Percentiles rank a stretch among this genome's conserved stretches.
Conservation (phyloP, 176 grass and related monocot species). For the Cocos nucifera region DNA sequence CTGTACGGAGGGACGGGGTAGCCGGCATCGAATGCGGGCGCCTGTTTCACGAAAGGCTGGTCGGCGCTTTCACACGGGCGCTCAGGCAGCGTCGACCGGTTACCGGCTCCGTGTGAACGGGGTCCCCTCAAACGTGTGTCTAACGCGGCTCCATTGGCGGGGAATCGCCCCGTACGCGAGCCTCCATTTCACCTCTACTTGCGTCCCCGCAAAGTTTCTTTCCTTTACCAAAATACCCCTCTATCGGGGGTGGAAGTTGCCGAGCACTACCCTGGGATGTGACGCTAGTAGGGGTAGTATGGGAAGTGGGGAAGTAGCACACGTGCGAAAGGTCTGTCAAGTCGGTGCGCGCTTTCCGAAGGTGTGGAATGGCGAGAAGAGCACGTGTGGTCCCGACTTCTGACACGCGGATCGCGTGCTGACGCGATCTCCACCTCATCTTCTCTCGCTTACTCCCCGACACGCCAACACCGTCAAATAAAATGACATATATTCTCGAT, state of each 20-base stretch:
- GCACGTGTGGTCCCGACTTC: slow-evolving; percentile 1
- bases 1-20: too few relatives aligned
- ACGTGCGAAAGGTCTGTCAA: not conserved
- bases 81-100: not conserved
- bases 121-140: not conserved
- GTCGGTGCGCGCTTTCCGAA: too few relatives aligned
- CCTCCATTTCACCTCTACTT: too few relatives aligned
- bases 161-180: too few relatives aligned
- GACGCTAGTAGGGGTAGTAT: too few relatives aligned
- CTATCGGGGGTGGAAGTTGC: too few relatives aligned
- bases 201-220: too few relatives aligned
- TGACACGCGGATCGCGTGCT: slow-evolving; percentile 7
- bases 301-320: not conserved
- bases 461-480: not conserved
- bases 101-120: not conserved
- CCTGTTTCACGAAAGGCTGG: not conserved
- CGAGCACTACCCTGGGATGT: too few relatives aligned
- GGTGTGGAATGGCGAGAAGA: too few relatives aligned
- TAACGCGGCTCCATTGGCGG: not conserved
- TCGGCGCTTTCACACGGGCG: not conserved
- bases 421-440: slow-evolving; percentile 6
- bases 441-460: not conserved
- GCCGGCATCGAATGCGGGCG: not conserved
- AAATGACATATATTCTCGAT: too few relatives aligned
- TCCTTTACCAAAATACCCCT: too few relatives aligned